Evolutionary conservation across 106 monocot species (phyloP), one percentile per base, ranked within the genome.

Genomic region (Acorus gramineus): DNA sequence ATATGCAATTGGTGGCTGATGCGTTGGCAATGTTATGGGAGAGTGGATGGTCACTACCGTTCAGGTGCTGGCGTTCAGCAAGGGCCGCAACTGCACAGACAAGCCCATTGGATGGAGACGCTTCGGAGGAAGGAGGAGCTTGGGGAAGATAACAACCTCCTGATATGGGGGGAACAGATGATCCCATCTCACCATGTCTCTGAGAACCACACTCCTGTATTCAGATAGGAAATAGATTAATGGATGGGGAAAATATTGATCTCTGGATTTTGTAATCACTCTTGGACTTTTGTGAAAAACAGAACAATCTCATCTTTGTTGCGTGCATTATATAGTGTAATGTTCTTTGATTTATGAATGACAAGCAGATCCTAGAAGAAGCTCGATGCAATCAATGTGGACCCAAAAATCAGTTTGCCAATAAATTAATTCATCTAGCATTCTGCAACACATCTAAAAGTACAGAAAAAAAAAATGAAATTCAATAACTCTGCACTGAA

Each of bases 181-280:
- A 52, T 7, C 5, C 52, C 5, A 9, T 52, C 7, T 62, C 86
- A 86, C 81, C 13, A 77, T 73, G 52, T 86, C 79, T 49, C 81
- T 81, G 54, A 76, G 69, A 70, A 81, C 78, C 61, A 71, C 9
- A 9, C 7, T 52, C 52, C 52, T 52, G 52, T 52, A 28, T 28
- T 28, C 28, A 28, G 28, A 28, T 28, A 28, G 28, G 28, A 28
- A 28, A 28, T 28, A 28, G 28, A 28, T 28, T 28, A 28, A 28
- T 28, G 28, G 28, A 28, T 28, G 44, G 9, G 74, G 69, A 71
- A 73, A 75, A 57, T 75, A 65, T 44, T 66, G 71, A 44, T 74
- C 74, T 71, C 85, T 85, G 63, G 71, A 75, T 45, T 60, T 55
- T 58, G 11, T 13, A 11, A 47, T 49, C 4, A 7, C 52, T 7